Evolutionary conservation across 192 early-diverging fungal genomes (phyloP), one percentile per base, ranked within the genome.

Genomic region (Mortierella hygrophila): DNA sequence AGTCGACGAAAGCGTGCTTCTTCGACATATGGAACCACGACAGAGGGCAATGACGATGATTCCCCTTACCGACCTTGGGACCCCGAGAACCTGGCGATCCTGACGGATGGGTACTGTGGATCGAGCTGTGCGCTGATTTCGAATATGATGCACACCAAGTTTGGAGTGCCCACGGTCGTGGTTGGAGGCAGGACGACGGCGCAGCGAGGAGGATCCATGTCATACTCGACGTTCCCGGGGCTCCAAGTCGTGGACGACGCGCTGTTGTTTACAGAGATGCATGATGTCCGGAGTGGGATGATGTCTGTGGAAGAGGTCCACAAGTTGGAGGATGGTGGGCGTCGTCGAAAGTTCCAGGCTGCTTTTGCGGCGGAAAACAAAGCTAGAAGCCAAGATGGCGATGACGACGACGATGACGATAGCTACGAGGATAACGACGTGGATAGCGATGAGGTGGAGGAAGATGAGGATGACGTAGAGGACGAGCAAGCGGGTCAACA

Each of bases 121-220:
- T 84, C 82, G 35, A 79, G 65, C 65, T 79, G 82, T 21, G 77
- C 77, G 16, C 55, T 85, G 52, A 85, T 85, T 32, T 75, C 82
- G 11, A 85, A 85, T 26, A 70, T 76, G 68, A 74, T 85, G 77
- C 68, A 76, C 35, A 76, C 47, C 5, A 78, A 79, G 65, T 85
- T 78, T 38, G 73, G 69, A 37, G 77, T 85, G 0, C 57, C 37
- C 38, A 79, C 77, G 4, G 77, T 85, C 6, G 77, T 75, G 10
- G 42, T 85, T 35, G 82, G 77, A 21, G 76, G 82, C 6, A 65
- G 35, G 44, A 37, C 68, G 4, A 13, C 16, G 7, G 70, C 82
- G 2, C 6, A 23, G 1, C 26, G 21, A 38, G 44, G 37, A 38
- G 44, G 26, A 26, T 52, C 68, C 26, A 85, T 79, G 77, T 60